phyloP scores from a whole-genome alignment of 805 yeast species.

The Wickerhamiella sorbophila region DNA sequence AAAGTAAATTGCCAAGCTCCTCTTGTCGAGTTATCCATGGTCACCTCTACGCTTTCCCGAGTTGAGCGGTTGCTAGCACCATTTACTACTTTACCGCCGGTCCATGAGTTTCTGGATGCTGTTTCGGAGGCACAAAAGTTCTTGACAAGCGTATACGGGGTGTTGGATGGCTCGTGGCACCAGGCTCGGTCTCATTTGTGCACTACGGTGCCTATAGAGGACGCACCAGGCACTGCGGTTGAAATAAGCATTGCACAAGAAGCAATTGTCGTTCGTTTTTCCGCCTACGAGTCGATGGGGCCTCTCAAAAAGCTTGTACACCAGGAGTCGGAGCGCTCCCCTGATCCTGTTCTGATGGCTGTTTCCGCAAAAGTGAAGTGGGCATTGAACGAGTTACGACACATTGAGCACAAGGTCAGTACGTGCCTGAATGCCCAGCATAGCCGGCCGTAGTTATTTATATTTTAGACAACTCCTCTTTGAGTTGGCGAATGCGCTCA shows the following conservation, averaged over 20 bases:
- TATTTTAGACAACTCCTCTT: not conserved
- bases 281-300: not conserved
- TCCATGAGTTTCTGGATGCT: not conserved
- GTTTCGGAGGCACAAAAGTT: not conserved
- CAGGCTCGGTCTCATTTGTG: not conserved
- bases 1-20: not conserved
- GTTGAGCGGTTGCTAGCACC: not conserved
- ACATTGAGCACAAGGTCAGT: not conserved
- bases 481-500: not conserved
- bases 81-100: not conserved
- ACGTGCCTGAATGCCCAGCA: not conserved
- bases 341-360: conserved; percentile 1
- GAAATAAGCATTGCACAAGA: not conserved
- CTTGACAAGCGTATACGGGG: not conserved
- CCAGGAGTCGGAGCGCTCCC: not conserved
- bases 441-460: not conserved
- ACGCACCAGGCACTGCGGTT: not conserved
- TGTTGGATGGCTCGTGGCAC: not conserved
- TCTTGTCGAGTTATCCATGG: not conserved
- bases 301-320: not conserved
- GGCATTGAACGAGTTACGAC: not conserved
- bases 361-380: not conserved
- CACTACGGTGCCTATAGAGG: not conserved
- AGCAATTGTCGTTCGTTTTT: not conserved
- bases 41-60: not conserved